Evolutionary conservation across 1,284 basidiomycete genomes (phyloP).

Genomic region (Naganishia cerealis): DNA sequence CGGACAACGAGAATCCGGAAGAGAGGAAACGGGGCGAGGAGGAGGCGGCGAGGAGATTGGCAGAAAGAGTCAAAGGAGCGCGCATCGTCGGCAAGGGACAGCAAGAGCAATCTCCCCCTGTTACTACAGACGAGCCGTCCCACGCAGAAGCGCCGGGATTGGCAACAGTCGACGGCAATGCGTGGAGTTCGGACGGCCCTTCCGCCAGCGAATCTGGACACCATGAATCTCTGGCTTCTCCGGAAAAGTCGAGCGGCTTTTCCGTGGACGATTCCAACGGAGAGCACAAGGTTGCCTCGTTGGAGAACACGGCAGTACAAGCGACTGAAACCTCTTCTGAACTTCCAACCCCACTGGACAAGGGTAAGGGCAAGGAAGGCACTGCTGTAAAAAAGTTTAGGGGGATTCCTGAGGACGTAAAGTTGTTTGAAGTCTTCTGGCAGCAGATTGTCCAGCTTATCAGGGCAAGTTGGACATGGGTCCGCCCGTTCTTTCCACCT

Average conservation of each 20-base stretch:
- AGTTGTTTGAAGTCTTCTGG: slow-evolving; percentile 95
- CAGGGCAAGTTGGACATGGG: slow-evolving; percentile 62
- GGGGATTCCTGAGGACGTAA: slow-evolving; percentile 87
- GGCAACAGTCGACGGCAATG: neutral
- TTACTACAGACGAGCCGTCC: neutral
- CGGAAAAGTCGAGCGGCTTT: neutral
- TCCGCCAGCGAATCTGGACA: neutral
- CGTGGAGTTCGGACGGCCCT: neutral
- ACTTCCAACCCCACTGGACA: slow-evolving; percentile 18
- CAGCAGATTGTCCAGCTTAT: slow-evolving; percentile 94
- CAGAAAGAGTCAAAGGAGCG: slow-evolving; percentile 70
- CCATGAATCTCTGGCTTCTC: neutral
- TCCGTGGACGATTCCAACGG: neutral
- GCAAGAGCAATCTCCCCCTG: neutral
- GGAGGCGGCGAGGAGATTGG: slow-evolving; percentile 77
- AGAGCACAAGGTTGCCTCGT: neutral
- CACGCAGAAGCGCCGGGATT: neutral
- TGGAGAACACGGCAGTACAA: neutral
- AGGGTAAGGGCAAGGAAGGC: slow-evolving; percentile 37
- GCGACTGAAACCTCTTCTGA: neutral
- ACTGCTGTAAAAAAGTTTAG: slow-evolving; percentile 61
- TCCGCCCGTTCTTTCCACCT: neutral
- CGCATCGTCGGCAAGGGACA: slow-evolving; percentile 54
- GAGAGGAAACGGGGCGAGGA: slow-evolving; percentile 87
- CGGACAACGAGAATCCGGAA: slow-evolving; percentile 87